phyloP scores from a whole-genome alignment of 139 green algal genomes.

The Ulvella scutata region DNA sequence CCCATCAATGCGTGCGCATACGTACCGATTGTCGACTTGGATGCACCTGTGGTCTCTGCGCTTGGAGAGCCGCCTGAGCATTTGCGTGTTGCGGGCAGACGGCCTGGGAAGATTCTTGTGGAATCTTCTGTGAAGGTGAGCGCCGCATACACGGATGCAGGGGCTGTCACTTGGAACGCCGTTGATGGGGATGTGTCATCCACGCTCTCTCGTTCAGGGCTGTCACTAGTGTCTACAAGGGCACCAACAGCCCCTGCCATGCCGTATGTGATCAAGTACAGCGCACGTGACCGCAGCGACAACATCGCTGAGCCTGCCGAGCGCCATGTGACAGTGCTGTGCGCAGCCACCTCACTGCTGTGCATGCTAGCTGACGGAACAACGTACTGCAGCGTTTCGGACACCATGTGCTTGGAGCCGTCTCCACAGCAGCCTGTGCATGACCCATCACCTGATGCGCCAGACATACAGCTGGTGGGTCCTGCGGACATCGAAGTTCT shows the following conservation, averaged over 20 bases:
- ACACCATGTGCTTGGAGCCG: slow-evolving; percentile 3
- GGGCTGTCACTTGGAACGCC: not conserved
- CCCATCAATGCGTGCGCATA: not conserved
- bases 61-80: not conserved
- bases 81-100: not conserved
- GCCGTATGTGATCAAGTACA: slow-evolving; percentile 21
- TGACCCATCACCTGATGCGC: not conserved
- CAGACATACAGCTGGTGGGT: not conserved
- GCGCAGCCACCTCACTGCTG: not conserved
- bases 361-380: slow-evolving; percentile 1
- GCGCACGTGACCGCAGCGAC: slow-evolving; percentile 15
- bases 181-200: not conserved
- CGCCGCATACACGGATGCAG: not conserved
- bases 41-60: not conserved
- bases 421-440: too few species aligned
- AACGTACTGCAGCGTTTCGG: not conserved
- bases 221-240: not conserved
- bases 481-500: not conserved
- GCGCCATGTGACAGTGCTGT: slow-evolving; percentile 21
- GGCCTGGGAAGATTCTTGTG: not conserved
- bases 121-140: not conserved
- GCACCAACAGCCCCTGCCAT: slow-evolving; percentile 6
- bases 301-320: slow-evolving; percentile 9
- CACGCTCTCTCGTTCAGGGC: not conserved
- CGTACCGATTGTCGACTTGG: not conserved